Base-by-base conservation (phyloP, 2,329 filamentous ascomycete genomes). In the Xylaria sp. region DNA sequence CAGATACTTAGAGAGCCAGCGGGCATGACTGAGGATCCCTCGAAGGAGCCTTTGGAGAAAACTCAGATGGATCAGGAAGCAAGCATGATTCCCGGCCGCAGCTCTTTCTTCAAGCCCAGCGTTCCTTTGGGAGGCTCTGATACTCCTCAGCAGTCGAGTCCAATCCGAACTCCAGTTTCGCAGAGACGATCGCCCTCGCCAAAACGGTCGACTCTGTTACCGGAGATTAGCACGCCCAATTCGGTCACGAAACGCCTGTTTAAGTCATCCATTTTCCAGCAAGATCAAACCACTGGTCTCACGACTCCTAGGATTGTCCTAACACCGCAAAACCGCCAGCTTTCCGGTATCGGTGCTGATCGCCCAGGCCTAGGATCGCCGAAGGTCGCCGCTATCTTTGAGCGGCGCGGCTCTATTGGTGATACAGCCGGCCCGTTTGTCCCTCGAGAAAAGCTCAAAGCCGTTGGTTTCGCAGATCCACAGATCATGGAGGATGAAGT, bases 311-410 rank as follows among this genome's bases (percentile, higher is more conserved):
- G 79, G 16, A 79, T 89, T 54, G 75, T 89, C 10, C 72, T 91
- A 5, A 88, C 82, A 2, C 85, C 87, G 2, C 81, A 83, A 59
- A 72, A 72, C 42, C 80, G 87, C 34, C 78, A 79, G 50, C 82
- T 87, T 13, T 88, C 87, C 11, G 88, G 88, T 0, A 70, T 92
- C 62, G 88, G 89, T 19, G 83, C 84, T 63, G 89, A 91, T 67
- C 83, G 83, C 64, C 76, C 81, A 63, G 90, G 89, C 0, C 80
- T 92, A 57, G 90, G 90, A 5, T 93, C 90, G 0, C 90, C 90
- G 4, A 85, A 84, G 55, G 83, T 93, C 57, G 80, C 88, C 19
- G 87, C 85, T 34, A 79, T 92, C 37, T 80, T 92, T 39, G 88
- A 90, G 64, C 83, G 86, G 39, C 83, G 90, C 53, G 81, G 78